These are phyloP conservation scores for Phytophthora europaea DNA, from an alignment of 352 stramenopile species.

Conservation along the genomic window DNA sequence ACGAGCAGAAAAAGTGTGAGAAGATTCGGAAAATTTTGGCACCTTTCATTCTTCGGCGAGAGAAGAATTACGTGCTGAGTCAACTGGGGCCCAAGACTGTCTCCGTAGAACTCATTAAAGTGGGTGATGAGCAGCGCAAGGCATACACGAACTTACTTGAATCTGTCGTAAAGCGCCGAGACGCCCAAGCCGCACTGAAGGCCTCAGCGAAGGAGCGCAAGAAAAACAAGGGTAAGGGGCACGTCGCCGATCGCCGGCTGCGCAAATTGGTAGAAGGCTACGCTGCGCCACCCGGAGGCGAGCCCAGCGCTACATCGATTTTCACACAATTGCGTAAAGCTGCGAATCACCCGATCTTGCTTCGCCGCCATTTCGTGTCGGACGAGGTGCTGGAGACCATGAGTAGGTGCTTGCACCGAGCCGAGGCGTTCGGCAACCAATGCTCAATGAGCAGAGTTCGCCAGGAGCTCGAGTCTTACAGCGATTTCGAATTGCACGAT, in stretches of 20 bases:
- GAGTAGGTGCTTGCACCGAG: slow-evolving; percentile 79
- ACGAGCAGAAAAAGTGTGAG: slow-evolving; percentile 79
- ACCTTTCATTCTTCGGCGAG: slow-evolving; percentile 97
- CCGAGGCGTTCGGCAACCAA: slow-evolving; percentile 88
- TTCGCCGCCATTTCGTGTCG: slow-evolving; percentile 87
- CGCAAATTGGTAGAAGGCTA: slow-evolving; percentile 52
- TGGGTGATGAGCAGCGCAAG: slow-evolving; percentile 76
- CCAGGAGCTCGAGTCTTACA: slow-evolving; percentile 95
- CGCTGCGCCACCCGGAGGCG: slow-evolving; percentile 21
- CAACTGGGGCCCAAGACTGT: slow-evolving; percentile 93
- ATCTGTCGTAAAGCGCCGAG: slow-evolving; percentile 72
- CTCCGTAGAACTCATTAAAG: slow-evolving; percentile 85
- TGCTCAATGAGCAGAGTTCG: slow-evolving; percentile 87
- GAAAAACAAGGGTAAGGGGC: slow-evolving; percentile 57
- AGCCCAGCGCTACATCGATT: slow-evolving; percentile 66
- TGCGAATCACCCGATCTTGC: slow-evolving; percentile 97
- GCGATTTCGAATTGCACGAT: slow-evolving; percentile 97
- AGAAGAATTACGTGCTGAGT: slow-evolving; percentile 96
- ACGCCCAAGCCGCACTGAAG: slow-evolving; percentile 54
- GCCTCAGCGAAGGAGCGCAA: slow-evolving; percentile 66
- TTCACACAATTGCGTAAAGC: slow-evolving; percentile 98
- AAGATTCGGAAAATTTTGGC: slow-evolving; percentile 95
- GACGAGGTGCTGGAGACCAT: slow-evolving; percentile 87
- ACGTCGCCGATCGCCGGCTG: slow-evolving; percentile 57
- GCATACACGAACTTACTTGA: slow-evolving; percentile 90